Evolutionary conservation across 2,329 filamentous ascomycete species (phyloP).

Genomic region (Aphanocladium album): DNA sequence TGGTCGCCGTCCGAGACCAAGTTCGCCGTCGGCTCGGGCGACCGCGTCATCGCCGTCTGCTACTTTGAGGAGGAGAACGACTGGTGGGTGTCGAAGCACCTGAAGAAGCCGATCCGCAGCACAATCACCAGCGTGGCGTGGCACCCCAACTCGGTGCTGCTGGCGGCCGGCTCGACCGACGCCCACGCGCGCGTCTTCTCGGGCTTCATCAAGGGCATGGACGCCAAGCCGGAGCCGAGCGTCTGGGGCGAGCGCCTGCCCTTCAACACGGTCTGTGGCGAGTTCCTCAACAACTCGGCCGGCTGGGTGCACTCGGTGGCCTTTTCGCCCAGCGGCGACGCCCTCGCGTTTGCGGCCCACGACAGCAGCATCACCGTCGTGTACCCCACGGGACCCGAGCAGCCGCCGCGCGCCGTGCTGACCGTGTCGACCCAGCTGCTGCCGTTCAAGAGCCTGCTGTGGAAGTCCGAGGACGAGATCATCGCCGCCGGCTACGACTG

Average conservation of each 20-base stretch:
- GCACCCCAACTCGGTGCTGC: conserved; percentile 95
- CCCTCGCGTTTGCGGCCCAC: conserved; percentile 89
- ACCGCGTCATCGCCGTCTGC: conserved; percentile 91
- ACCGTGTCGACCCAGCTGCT: conserved; percentile 85
- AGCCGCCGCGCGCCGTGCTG: conserved; percentile 84
- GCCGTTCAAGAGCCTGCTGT: conserved; percentile 88
- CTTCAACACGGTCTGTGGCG: conserved; percentile 97
- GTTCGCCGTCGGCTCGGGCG: conserved; percentile 94
- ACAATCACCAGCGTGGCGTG: conserved; percentile 93
- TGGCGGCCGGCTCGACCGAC: conserved; percentile 94
- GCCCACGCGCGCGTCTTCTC: conserved; percentile 94
- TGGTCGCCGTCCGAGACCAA: conserved; percentile 97
- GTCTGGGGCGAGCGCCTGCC: conserved; percentile 94
- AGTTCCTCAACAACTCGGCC: conserved; percentile 91
- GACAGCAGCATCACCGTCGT: conserved; percentile 96
- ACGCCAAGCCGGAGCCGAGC: conserved; percentile 76
- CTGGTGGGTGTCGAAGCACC: conserved; percentile 99
- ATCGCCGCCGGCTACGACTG: conserved; percentile 89
- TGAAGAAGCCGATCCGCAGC: conserved; percentile 98
- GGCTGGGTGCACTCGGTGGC: conserved; percentile 93
- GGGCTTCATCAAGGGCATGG: conserved; percentile 92
- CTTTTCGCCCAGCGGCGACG: conserved; percentile 88
- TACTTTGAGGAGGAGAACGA: conserved; percentile 99
- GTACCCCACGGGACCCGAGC: conserved; percentile 86
- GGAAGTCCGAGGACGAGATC: conserved; percentile 88